Base-by-base conservation (phyloP, 176 grass and related monocot genomes). In the Phoenix dactylifera region DNA sequence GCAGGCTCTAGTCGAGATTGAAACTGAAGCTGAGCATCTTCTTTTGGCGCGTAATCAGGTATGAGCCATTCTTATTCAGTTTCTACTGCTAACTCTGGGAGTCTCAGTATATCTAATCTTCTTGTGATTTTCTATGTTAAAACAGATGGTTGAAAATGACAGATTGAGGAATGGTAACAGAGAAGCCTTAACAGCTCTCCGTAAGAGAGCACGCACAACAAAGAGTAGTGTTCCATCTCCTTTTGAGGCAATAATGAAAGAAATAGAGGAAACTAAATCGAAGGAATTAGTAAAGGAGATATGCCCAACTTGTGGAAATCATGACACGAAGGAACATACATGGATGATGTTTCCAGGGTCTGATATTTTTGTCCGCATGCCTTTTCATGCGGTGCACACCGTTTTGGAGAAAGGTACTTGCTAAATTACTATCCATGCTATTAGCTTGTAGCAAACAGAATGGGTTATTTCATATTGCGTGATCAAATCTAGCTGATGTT, bases 41-140 rank as follows among this genome's bases (percentile, higher is more conserved):
- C 76, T 97, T 77, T 78, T 97, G 19, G 84, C 92, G 54, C 88
- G 87, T 56, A 77, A 95, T 84, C 83, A 90, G 91, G 91, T 95
- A 19, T 6, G 14, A 52, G 26, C 32, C 24, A 16, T 64, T 59
- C 17, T 70, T 15, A 6, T 20, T 66, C 22, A 56, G 60, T 26
- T 35, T 15, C 1, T n/a, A 65, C n/a, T 14, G 15, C 54, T 15
- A 49, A 23, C 10, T 65, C 22, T 26, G 6, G 17, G 7, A 23
- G 12, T 72, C 10, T 26, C 19, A 15, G 55, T 68, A 15, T 74
- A 12, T 67, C 5, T 32, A 50, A 6, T 54, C 55, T 50, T 61
- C 9, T 28, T 52, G 1, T 54, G 25, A 4, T 63, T 54, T 50
- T 58, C 26, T 6, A 64, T 2, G 17, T 26, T 63, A 23, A 39